Base-by-base conservation (phyloP, 176 grass and related monocot species). In the Poa annua region DNA sequence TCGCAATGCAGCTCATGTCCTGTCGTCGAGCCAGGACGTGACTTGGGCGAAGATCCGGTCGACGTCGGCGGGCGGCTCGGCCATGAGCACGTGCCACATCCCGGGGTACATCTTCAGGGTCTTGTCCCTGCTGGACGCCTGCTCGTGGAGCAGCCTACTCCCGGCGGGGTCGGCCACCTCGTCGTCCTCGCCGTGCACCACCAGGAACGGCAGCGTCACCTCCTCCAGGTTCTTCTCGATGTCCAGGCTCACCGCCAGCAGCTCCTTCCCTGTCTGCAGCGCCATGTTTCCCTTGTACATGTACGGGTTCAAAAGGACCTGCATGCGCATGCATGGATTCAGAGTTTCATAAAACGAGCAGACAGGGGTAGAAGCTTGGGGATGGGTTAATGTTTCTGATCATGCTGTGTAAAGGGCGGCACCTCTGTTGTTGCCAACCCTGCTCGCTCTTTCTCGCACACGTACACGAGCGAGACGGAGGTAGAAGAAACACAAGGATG, bases 1-100 rank as follows among this genome's bases (percentile, higher is more conserved):
- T 41, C 7, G 15, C 55, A 78, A 25, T 11, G 13, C 38, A 62
- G 1, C 10, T 74, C 14, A 7, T 15, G 24, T 11, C 29, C 91
- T 85, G 15, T 86, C 77, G 13, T 89, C 57, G 4, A 88, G 78
- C 91, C 94, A 97, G 3, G 78, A 86, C 52, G 89, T 83, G 19
- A 91, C 86, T 17, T 88, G 91, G 14, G 79, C 48, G 56, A 91
- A 97, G 71, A 97, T 70, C 17, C 86, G 78, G 7, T 91, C 87
- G 5, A 87, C 80, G 73, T 88, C 88, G 36, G 89, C 88, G 11
- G 52, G 82, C 3, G 20, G 44, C 66, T 93, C 94, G 3, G 77
- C 88, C 51, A 76, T 88, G 73, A 93, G 88, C 0, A 86, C 89
- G 75, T 89, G 94, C 91, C 86, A 93, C 91, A 93, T 93, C 69